phyloP scores from a whole-genome alignment of 331 rosid genomes.

The Arachis monticola region DNA sequence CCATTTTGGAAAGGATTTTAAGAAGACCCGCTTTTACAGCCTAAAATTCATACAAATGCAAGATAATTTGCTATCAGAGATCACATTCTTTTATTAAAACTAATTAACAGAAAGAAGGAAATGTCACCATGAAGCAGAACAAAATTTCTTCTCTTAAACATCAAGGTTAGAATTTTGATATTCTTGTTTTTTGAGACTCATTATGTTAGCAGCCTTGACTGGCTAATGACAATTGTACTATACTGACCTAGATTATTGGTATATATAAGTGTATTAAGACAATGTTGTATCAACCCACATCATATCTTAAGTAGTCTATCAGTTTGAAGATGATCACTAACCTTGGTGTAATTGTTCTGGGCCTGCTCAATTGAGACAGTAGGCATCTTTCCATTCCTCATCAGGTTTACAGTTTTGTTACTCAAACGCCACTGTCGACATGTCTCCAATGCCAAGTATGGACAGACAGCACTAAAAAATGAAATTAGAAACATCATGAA shows the following conservation, averaged over 20 bases:
- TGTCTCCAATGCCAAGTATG: conserved; percentile 97
- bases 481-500: conserved; percentile 28
- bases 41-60: conserved; percentile 55
- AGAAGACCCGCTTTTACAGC: conserved; percentile 97
- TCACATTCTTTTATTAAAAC: not conserved
- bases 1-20: conserved; percentile 99
- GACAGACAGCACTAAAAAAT: conserved; percentile 87
- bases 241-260: conserved; percentile 11
- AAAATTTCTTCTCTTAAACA: conserved; percentile 4
- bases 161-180: not conserved
- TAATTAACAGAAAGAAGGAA: conserved; percentile 12
- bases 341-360: conserved; percentile 97
- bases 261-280: not conserved
- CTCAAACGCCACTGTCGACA: conserved; percentile 99
- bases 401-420: conserved; percentile 86
- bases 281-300: conserved; percentile 4
- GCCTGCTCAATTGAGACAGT: conserved; percentile 98
- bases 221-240: not conserved
- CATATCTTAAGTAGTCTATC: not conserved
- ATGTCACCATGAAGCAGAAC: not conserved
- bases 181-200: not conserved
- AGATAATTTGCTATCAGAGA: not conserved
- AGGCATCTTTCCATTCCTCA: conserved; percentile 98
- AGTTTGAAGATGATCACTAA: conserved; percentile 37
- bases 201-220: conserved; percentile 3